Percentiles rank a stretch among this genome's conserved stretches.
Conservation (phyloP, 306 rosid species). For the Dalbergia cochinchinensis region DNA sequence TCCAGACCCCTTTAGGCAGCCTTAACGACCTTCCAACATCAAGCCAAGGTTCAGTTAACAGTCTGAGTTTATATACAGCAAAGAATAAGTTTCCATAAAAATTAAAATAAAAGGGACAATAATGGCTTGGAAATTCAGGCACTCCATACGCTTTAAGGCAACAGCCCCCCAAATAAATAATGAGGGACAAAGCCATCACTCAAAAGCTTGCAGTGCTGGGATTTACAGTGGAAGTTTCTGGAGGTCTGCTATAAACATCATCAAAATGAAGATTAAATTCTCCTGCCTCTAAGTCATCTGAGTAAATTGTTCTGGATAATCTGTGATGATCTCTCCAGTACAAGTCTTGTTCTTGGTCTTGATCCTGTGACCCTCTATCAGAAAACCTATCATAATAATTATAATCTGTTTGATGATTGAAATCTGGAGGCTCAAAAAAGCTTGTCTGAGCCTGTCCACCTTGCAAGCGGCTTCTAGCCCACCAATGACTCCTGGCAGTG, state of each 20-base stretch:
- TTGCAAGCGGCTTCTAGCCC: conserved; percentile 68
- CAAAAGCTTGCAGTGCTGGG: conserved; percentile 51
- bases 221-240: conserved; percentile 58
- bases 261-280: conserved; percentile 76
- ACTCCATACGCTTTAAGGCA: conserved; percentile 45
- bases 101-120: conserved; percentile 38
- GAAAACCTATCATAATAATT: conserved; percentile 56
- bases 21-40: conserved; percentile 32
- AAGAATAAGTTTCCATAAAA: conserved; percentile 65
- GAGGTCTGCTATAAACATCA: conserved; percentile 73
- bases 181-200: conserved; percentile 46
- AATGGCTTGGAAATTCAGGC: conserved; percentile 49
- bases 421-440: conserved; percentile 89
- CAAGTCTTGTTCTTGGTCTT: conserved; percentile 57
- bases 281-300: conserved; percentile 72
- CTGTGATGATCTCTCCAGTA: conserved; percentile 56
- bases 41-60: conserved; percentile 44
- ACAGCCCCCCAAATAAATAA: conserved; percentile 53
- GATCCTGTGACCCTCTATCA: conserved; percentile 64
- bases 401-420: conserved; percentile 48
- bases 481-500: conserved; percentile 69
- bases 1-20: conserved; percentile 6
- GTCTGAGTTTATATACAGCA: conserved; percentile 71
- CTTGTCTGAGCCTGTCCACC: conserved; percentile 63
- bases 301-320: conserved; percentile 54